Evolutionary conservation across 2,329 filamentous ascomycete species (phyloP), one percentile per base, ranked within the genome.

Genomic region (Aspergillus versicolor): DNA sequence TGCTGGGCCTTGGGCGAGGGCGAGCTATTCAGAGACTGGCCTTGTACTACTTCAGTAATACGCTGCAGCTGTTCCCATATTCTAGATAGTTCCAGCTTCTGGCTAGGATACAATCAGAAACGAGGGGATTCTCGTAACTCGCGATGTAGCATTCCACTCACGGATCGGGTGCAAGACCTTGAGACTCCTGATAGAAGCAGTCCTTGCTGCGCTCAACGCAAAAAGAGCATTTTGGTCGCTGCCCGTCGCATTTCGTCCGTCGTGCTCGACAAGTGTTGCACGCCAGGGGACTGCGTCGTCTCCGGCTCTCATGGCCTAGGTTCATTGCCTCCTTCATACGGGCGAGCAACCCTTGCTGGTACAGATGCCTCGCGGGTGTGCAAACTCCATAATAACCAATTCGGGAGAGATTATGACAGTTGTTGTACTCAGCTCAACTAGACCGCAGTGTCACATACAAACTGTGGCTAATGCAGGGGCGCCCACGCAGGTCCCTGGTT

Each of bases 221-320:
- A 22, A 52, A 59, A 6, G 52, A 56, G 37, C 52, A 59, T 19
- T 52, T 56, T 17, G 57, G 52, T 15, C 52, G 57, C 34, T 52
- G 46, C 3, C 57, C 52, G 38, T 52, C 41, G 22, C 57, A 59
- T 48, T 56, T 59, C 15, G 57, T 59, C 32, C 57, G 57, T n/a
- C 57, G 41, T 47, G 21, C 47, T 17, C 52, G 52, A 48, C 57
- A 59, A 1, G 52, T 48, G 17, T 45, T 54, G 34, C 52, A 54
- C 1, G 52, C 52, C 12, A 50, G 41, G 15, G 53, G n/a, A 42
- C 40, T 52, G 22, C 52, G 57, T 4, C 54, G 52, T 48, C 46
- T 32, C 24, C 24, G 24, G 12, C 2, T 34, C 3, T 46, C 44
- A 12, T 46, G 13, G n/a, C 34, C 44, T 17, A 34, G 7, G 11